These are phyloP conservation scores for Fraxinus quadrangulata DNA, from an alignment of 257 asterid species.

Conservation along the genomic window DNA sequence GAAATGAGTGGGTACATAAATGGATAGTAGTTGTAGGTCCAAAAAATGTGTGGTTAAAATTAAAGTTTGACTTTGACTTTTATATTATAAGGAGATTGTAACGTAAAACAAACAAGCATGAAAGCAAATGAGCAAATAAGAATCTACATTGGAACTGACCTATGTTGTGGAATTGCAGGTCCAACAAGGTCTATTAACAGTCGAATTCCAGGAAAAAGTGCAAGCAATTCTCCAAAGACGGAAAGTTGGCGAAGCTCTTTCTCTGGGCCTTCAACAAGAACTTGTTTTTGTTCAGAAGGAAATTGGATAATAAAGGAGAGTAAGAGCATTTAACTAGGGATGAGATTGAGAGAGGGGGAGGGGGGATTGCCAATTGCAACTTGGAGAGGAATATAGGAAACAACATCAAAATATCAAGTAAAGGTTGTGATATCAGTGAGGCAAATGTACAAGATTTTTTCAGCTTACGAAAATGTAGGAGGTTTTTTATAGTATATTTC, in stretches of 20 bases:
- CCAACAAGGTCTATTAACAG: constrained; percentile 77
- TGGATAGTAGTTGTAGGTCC: too few relatives aligned
- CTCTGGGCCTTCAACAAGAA: constrained; percentile 69
- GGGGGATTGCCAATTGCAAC: not conserved
- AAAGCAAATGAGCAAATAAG: constrained; percentile 17
- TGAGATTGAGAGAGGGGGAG: not conserved
- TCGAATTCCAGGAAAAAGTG: constrained; percentile 72
- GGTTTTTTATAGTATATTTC: not conserved
- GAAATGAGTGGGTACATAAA: too few relatives aligned
- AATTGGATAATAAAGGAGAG: not conserved
- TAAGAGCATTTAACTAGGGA: not conserved
- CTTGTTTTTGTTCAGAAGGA: not conserved
- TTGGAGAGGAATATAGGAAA: not conserved
- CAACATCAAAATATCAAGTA: not conserved
- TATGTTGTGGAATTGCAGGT: constrained; percentile 66
- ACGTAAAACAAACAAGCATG: constrained; percentile 15
- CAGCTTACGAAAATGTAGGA: not conserved
- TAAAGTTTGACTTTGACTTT: too few relatives aligned
- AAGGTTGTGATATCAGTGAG: not conserved
- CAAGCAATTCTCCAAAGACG: constrained; percentile 72
- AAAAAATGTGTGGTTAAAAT: too few relatives aligned
- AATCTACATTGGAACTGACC: constrained; percentile 42
- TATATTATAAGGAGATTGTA: too few relatives aligned
- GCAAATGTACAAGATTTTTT: not conserved
- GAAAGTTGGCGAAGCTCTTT: constrained; percentile 80